Base-by-base conservation (phyloP, 78 protist genomes). In the Polysphondylium violaceum region DNA sequence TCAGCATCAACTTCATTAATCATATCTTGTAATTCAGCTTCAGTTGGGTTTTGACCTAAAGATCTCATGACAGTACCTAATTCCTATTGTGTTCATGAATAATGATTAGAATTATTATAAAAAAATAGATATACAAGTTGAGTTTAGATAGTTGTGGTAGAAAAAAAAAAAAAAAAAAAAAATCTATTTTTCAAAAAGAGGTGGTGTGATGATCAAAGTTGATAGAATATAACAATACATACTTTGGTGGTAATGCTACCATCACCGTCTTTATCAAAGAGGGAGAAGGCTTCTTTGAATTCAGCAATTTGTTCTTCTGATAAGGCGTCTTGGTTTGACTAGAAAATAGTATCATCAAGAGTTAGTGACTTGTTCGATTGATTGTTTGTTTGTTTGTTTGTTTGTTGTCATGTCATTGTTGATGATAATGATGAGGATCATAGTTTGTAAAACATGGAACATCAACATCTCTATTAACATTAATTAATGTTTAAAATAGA, bases 1-100 rank as follows among this genome's bases (percentile, higher is more conserved):
- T 74, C 91, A 23, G 90, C 74, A 72, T 98, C 99, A 16, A 98
- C 99, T 76, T 97, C 99, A 86, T 97, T 96, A 95, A 99, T 97
- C 99, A 99, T 99, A 89, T 99, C 99, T 74, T 95, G 97, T 38
- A 99, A 98, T 94, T 99, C 99, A 23, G 97, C 97, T 87, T 98
- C 99, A 2, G 99, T 98, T 81, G 99, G 99, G 96, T 98, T 98
- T 94, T 98, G 99, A 63, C 97, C 98, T 4, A 97, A 81, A 51
- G 97, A 90, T 73, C 98, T 93, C 98, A 97, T 97, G 36, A 93
- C 95, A 19, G 95, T 93, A 63, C 95, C 95, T 29, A 94, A 60
- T 38, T 76, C 96, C 59, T 69, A 2, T n/a, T 3, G 3, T 67
- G 6, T 36, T 29, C 23, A 29, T 59, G n/a, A 27, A 14, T 59